Base-by-base conservation (phyloP, 371 early-diverging fungal genomes). In the Massospora cicadina region DNA sequence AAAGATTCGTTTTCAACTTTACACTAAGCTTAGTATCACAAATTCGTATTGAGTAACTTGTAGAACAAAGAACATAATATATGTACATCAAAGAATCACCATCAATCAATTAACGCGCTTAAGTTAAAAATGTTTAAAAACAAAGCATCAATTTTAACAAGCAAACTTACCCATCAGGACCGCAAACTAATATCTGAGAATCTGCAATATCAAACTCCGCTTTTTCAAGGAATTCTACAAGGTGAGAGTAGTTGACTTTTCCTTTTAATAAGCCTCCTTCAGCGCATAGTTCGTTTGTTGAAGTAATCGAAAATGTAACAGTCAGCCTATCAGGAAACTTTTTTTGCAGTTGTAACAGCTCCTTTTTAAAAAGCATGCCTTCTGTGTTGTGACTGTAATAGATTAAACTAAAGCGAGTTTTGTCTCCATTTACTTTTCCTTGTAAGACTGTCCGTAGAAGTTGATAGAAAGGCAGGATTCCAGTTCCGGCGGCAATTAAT, bases 121-220 rank as follows among this genome's bases (percentile, higher is more conserved):
- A n/a, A n/a, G n/a, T n/a, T n/a, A n/a, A n/a, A n/a, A n/a, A n/a
- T n/a, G n/a, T n/a, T n/a, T n/a, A n/a, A n/a, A n/a, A n/a, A n/a
- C n/a, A n/a, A n/a, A n/a, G n/a, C n/a, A n/a, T n/a, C n/a, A n/a
- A 43, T 43, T 5, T 43, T 43, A 43, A 17, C 5, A 43, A 43
- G 5, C 10, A 43, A 17, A 17, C 43, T 3, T 84, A 75, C 58
- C 81, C 81, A 12, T 57, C 58, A 57, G 58, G 58, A 10, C 58
- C 58, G 26, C 58, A 57, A 57, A 57, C 28, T 26, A 57, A 57
- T 12, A 57, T n/a, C 26, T 57, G 17, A 17, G 43, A 43, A 57
- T 57, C 58, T 23, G 13, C 7, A 57, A 13, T 3, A 12, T 23
- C 13, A 12, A 57, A 57, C 26, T 13, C 12, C 17, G 17, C 28